Evolutionary conservation across 371 early-diverging fungal genomes (phyloP), one percentile per base, ranked within the genome.

Genomic region (Mortierella sp.): DNA sequence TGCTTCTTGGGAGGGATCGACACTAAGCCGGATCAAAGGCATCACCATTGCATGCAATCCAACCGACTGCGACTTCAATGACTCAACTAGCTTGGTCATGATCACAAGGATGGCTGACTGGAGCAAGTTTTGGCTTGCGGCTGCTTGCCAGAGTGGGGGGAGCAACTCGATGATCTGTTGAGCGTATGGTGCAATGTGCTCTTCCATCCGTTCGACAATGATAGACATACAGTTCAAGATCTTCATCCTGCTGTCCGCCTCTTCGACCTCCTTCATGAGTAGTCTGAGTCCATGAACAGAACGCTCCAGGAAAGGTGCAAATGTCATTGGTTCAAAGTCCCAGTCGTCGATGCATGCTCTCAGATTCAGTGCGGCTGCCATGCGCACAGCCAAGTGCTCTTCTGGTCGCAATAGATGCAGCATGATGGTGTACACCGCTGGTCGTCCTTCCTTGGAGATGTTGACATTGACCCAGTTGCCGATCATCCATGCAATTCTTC

Each of bases 391-490:
- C 67, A 94, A 65, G 57, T 91, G 92, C 50, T 91, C 87, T 10
- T 85, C 84, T 2, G 87, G 80, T 5, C 66, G 64, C 82, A 94
- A 85, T n/a, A 95, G 80, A 50, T 87, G 84, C 28, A 94, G 53
- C 47, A 95, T 79, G 8, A 88, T 81, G 45, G 85, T 80, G 72
- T 95, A 96, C 3, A 93, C 87, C 8, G 78, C 78, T 19, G 87
- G 84, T 12, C 93, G 85, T 42, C 87, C 82, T 0, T 85, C 83
- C 12, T 87, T 86, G 39, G 89, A 86, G 27, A 90, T 80, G 31
- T 95, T 91, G 61, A 95, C 94, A 9, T 83, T 83, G 21, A 95
- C 87, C 95, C 96, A 97, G 68, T 87, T 84, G n/a, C 94, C 93
- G 43, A 96, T 83, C 52, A 96, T 78, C 91, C 92, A 90, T 6